Base-by-base conservation (phyloP, 83 land plant genomes). In the Picea mariana region DNA sequence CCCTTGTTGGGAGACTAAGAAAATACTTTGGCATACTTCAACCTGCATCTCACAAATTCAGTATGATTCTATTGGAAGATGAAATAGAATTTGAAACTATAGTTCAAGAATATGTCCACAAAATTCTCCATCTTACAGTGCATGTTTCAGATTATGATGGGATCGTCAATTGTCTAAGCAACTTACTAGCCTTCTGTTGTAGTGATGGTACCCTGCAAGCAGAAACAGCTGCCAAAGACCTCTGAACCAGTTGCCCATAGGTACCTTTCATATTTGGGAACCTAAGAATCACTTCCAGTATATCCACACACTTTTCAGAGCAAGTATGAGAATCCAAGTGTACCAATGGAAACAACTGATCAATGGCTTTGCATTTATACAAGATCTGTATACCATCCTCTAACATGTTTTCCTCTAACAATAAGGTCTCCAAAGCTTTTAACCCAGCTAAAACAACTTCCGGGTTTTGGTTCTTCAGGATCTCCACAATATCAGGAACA, bases 151-250 rank as follows among this genome's bases (percentile, higher is more conserved):
- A 12, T 49, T 52, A 75, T 21, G 60, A 55, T 23, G 52, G 59
- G 21, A 23, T 2, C 27, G 55, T 27, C 61, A 75, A 75, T 52
- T 75, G 78, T 75, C 78, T 24, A 26, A 23, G 55, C 52, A 75
- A 34, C 34, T 60, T 75, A 75, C 52, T 13, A 75, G 78, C 78
- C 24, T 75, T 75, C 31, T 75, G 61, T 75, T 75, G 78, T 18
- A 52, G 34, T 52, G 78, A 75, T 75, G 78, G 27, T 24, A 75
- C 78, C 78, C 61, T 75, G 78, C 78, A 49, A 75, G 78, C 60
- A 52, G 31, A 75, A 75, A 75, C 60, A 52, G 78, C 15, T 52
- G 59, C 55, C 61, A 75, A 52, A 49, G 78, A 75, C 78, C 55
- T 75, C 78, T 75, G 52, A 52, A 75, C 78, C 78, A 75, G 52